phyloP scores from a whole-genome alignment of 208 protist species.

The Trichomonas gallinae region DNA sequence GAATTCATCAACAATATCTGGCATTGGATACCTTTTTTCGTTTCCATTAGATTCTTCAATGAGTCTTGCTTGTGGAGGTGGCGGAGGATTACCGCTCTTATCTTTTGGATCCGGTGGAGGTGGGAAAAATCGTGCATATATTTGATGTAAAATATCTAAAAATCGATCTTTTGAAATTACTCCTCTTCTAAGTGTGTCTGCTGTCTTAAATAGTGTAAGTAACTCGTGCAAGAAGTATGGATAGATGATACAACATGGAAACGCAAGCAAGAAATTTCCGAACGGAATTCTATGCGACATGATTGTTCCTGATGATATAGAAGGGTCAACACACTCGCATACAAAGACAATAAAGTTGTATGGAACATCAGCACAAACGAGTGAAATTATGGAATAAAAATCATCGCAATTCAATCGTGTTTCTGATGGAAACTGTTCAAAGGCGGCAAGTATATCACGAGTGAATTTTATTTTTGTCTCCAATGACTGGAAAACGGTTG shows the following conservation, averaged over 20 bases:
- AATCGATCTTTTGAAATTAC: background rate
- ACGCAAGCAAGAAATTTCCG: conserved; percentile 5
- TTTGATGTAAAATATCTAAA: background rate
- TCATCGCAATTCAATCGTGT: background rate
- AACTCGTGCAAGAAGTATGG: background rate
- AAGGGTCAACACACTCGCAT: background rate
- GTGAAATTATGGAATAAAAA: background rate
- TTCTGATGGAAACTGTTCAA: background rate
- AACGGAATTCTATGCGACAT: conserved; percentile 12
- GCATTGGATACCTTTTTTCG: background rate
- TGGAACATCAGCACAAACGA: background rate
- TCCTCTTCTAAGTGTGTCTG: background rate
- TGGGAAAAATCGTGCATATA: background rate
- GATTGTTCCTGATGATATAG: background rate
- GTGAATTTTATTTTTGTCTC: background rate
- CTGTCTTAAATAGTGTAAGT: background rate
- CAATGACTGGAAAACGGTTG: background rate
- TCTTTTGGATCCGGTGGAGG: background rate
- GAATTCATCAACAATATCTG: background rate
- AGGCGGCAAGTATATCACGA: background rate
- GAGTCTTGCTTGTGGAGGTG: background rate
- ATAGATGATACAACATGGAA: background rate
- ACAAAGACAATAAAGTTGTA: background rate
- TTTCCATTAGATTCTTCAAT: background rate
- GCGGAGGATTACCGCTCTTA: background rate